Percentiles rank a stretch among this genome's conserved stretches.
Evolutionary conservation across 768 basidiomycete genomes (phyloP).

Genomic region (Rubroboletus satanas): DNA sequence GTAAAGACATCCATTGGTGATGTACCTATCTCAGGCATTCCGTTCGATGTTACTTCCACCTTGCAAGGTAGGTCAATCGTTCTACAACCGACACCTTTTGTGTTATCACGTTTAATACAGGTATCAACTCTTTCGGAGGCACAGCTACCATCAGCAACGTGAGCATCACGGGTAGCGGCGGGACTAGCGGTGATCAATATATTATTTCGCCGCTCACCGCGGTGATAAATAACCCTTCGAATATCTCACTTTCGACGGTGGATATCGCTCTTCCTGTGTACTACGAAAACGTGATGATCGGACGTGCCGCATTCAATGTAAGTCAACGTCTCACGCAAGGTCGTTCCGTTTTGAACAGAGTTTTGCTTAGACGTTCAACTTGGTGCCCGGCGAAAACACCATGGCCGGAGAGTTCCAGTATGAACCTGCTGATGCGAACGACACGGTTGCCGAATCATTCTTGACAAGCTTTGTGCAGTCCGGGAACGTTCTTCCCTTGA

Average conservation of each 20-base stretch:
- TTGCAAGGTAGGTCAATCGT: slow-evolving; percentile 42
- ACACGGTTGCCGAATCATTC: slow-evolving; percentile 62
- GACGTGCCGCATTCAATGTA: slow-evolving; percentile 57
- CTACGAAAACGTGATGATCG: slow-evolving; percentile 53
- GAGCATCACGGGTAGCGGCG: slow-evolving; percentile 61
- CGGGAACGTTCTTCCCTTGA: slow-evolving; percentile 42
- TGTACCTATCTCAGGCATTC: slow-evolving; percentile 60
- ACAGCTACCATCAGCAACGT: slow-evolving; percentile 52
- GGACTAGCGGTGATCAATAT: slow-evolving; percentile 55
- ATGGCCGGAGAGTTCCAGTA: slow-evolving; percentile 64
- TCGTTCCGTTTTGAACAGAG: background rate
- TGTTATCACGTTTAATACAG: slow-evolving; percentile 26
- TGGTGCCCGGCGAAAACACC: slow-evolving; percentile 55
- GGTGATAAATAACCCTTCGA: slow-evolving; percentile 61
- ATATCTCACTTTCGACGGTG: slow-evolving; percentile 57
- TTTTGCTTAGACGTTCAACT: slow-evolving; percentile 44
- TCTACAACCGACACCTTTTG: background rate
- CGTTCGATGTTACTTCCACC: slow-evolving; percentile 55
- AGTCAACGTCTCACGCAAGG: slow-evolving; percentile 15
- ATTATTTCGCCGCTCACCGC: slow-evolving; percentile 56
- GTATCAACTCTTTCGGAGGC: slow-evolving; percentile 57
- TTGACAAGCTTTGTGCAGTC: slow-evolving; percentile 57
- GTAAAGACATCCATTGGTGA: slow-evolving; percentile 63
- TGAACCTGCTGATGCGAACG: slow-evolving; percentile 57
- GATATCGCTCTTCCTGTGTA: slow-evolving; percentile 55